These are phyloP conservation scores for Tolypocladium tropicale DNA, from an alignment of 2,329 filamentous ascomycete species.

Conservation along the genomic window DNA sequence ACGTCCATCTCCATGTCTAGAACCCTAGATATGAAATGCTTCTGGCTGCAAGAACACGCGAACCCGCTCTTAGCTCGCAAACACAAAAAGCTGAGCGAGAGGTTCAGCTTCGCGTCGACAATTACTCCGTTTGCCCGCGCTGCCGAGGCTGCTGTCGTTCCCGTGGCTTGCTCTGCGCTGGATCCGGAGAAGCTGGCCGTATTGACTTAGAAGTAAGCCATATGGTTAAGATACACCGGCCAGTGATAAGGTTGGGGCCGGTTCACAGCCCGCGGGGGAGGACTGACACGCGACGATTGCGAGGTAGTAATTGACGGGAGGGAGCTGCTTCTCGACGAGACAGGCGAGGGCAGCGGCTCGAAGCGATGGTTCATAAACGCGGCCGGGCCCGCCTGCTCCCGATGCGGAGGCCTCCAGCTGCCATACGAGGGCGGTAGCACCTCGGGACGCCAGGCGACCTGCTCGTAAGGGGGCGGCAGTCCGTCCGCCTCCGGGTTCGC, in stretches of 20 bases:
- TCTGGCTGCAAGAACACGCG: no score
- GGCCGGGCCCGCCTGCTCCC: not conserved
- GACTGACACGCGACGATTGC: no score
- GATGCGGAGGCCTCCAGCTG: not conserved
- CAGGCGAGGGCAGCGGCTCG: not conserved
- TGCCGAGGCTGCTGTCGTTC: not conserved
- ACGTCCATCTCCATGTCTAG: not conserved
- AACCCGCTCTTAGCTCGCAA: not conserved
- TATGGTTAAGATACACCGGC: no score
- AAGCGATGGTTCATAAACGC: not conserved
- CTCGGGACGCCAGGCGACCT: not conserved
- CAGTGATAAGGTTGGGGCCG: no score
- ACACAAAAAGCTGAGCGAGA: no score
- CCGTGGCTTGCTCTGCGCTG: not conserved
- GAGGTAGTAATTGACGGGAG: no score
- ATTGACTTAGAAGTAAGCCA: not conserved
- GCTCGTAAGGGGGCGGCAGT: not conserved
- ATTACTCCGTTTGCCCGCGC: not conserved
- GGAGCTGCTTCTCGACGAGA: no score
- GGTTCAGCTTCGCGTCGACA: not conserved
- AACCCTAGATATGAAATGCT: no score
- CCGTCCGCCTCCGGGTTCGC: not conserved
- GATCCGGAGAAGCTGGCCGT: not conserved
- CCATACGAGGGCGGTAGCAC: constrained; percentile 2
- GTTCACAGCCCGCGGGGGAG: no score